Base-by-base conservation (phyloP, 2,329 filamentous ascomycete species). In the Fusarium pilosicola region DNA sequence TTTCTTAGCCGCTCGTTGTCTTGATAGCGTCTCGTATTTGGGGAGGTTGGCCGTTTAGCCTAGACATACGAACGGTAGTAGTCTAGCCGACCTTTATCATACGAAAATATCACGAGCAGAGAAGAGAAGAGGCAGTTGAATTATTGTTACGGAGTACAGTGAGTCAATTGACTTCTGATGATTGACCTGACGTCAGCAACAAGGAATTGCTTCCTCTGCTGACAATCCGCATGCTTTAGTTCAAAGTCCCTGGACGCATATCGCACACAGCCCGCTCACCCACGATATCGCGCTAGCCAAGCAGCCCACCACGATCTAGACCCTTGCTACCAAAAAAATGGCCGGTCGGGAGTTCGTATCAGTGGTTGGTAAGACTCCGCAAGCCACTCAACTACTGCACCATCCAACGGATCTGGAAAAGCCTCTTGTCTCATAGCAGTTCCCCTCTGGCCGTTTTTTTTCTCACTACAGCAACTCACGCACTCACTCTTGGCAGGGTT, bases 101-200 rank as follows among this genome's bases (percentile, higher is more conserved):
- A 32, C 48, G 36, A 59, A 45, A 48, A 58, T 41, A 44, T 34
- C 38, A 51, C 61, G 62, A 51, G 60, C 28, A 38, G 32, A 51
- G 60, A 28, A 38, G 17, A 49, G 15, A 10, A 30, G 12, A 51
- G 10, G 34, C 7, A 17, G n/a, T 32, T 8, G 2, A 34, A 34
- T 42, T 5, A 20, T 15, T 5, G 24, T n/a, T n/a, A 10, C 11
- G 30, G 30, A 30, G 30, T 30, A 13, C 64, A 28, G 24, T 45
- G n/a, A 51, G 24, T 62, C 51, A 42, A 52, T 41, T 44, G 32
- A 24, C 44, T 41, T 38, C 24, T 56, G 14, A 36, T 49, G 38
- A 55, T 44, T 63, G 41, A 39, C 62, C 57, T 71, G 69, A 71
- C 62, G 69, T 71, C 68, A 71, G 62, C 68, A 59, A 58, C 28